phyloP scores from a whole-genome alignment of 495 filamentous ascomycete genomes.

The Mytilinidion resinicola region DNA sequence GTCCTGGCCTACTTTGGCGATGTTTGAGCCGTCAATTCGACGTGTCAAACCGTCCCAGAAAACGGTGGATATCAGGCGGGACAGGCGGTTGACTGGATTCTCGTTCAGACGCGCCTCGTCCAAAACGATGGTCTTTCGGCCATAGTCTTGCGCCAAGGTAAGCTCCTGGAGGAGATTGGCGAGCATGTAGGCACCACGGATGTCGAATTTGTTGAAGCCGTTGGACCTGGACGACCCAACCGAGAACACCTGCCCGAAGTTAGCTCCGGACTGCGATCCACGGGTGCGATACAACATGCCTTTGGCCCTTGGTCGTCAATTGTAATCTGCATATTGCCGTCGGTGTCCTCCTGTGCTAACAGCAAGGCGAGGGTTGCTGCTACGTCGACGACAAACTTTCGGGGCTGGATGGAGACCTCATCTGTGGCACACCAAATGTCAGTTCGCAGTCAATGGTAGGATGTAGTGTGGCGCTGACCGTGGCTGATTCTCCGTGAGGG shows the following conservation, averaged over 20 bases:
- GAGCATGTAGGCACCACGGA: slow-evolving; percentile 92
- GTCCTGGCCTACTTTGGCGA: slow-evolving; percentile 75
- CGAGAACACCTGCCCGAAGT: slow-evolving; percentile 54
- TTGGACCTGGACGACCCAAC: slow-evolving; percentile 80
- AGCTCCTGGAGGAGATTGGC: slow-evolving; percentile 93
- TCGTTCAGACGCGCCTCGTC: slow-evolving; percentile 84
- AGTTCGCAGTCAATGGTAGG: not conserved
- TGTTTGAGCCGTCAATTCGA: slow-evolving; percentile 80
- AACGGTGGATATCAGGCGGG: slow-evolving; percentile 72
- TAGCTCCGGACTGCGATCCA: not conserved
- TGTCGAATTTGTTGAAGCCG: slow-evolving; percentile 73
- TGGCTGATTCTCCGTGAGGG: slow-evolving; percentile 24
- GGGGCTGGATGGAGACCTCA: slow-evolving; percentile 46
- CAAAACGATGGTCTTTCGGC: slow-evolving; percentile 74
- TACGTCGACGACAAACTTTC: slow-evolving; percentile 72
- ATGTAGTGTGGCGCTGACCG: slow-evolving; percentile 8
- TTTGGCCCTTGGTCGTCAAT: slow-evolving; percentile 94
- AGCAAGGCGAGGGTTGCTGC: slow-evolving; percentile 66
- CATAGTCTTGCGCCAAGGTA: slow-evolving; percentile 78
- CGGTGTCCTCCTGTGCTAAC: slow-evolving; percentile 77
- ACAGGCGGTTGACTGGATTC: slow-evolving; percentile 82
- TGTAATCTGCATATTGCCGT: slow-evolving; percentile 89
- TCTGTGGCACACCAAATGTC: slow-evolving; percentile 35
- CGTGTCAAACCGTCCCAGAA: slow-evolving; percentile 90
- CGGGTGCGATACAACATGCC: slow-evolving; percentile 43